These are phyloP conservation scores for Scheffersomyces lignosus DNA, from an alignment of 805 yeast genomes.

Conservation along the genomic window DNA sequence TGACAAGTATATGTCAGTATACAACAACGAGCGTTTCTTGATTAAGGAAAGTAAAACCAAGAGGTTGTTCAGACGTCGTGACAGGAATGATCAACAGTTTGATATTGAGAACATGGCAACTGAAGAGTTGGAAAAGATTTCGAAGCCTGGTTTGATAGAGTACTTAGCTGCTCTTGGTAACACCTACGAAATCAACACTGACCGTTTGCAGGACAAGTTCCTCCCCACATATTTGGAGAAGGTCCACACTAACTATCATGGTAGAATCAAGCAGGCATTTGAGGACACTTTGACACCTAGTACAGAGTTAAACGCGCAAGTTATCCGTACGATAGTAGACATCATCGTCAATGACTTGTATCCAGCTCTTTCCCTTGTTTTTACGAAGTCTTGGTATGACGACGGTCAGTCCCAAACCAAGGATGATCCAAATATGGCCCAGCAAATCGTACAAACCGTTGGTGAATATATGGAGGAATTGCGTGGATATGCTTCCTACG, in stretches of 20 bases:
- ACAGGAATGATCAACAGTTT: conserved; percentile 10
- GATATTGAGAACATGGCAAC: conserved; percentile 42
- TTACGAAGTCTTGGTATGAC: conserved; percentile 71
- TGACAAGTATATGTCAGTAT: conserved; percentile 41
- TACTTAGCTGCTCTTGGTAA: conserved; percentile 82
- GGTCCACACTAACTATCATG: conserved; percentile 49
- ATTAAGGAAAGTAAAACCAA: conserved; percentile 45
- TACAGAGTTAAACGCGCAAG: conserved; percentile 77
- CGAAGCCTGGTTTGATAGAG: conserved; percentile 72
- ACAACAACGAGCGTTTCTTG: conserved; percentile 37
- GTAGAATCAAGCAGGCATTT: conserved; percentile 34
- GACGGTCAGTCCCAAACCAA: conserved; percentile 30
- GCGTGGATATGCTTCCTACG: conserved; percentile 44
- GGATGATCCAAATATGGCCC: conserved; percentile 47
- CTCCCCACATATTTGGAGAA: conserved; percentile 60
- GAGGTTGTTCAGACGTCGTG: conserved; percentile 31
- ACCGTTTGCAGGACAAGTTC: conserved; percentile 63
- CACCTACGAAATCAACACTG: conserved; percentile 78
- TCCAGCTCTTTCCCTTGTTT: conserved; percentile 59
- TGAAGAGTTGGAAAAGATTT: conserved; percentile 35
- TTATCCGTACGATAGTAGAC: conserved; percentile 65
- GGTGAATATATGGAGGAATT: conserved; percentile 72
- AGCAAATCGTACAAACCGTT: conserved; percentile 69
- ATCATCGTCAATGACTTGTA: conserved; percentile 73
- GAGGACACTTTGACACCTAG: conserved; percentile 54